Conservation (phyloP, 139 green algal species). For the Ettlia oleoabundans region DNA sequence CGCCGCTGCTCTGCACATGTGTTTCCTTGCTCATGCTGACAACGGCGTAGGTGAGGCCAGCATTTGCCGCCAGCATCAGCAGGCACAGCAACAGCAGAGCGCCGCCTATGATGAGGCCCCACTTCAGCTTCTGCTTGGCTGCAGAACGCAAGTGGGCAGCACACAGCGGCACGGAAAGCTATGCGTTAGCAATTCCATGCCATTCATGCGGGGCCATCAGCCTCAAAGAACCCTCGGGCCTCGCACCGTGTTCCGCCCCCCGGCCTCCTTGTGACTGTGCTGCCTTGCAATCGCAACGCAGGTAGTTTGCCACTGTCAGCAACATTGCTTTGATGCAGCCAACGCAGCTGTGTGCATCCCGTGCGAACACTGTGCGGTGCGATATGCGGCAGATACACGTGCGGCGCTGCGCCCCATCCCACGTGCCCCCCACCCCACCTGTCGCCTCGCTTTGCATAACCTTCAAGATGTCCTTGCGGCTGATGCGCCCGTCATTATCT, state of each 20-base stretch:
- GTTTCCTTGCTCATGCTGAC: neutral
- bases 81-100: neutral
- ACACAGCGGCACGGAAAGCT: neutral
- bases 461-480: neutral
- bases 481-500: neutral
- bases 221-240: too few species aligned
- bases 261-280: too few species aligned
- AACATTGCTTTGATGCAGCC: too few species aligned
- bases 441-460: neutral
- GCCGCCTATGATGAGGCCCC: neutral
- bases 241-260: too few species aligned
- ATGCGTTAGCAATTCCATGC: too few species aligned
- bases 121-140: conserved; percentile 6
- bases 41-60: neutral
- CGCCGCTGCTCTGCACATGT: neutral
- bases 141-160: neutral
- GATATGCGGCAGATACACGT: neutral
- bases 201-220: too few species aligned
- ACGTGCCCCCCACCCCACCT: neutral
- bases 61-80: neutral
- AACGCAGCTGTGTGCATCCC: too few species aligned
- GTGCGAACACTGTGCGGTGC: neutral
- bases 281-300: too few species aligned
- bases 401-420: neutral
- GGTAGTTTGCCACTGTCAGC: too few species aligned